Evolutionary conservation across 805 yeast species (phyloP), one percentile per base, ranked within the genome.

Genomic region (Wickerhamiella galacta): DNA sequence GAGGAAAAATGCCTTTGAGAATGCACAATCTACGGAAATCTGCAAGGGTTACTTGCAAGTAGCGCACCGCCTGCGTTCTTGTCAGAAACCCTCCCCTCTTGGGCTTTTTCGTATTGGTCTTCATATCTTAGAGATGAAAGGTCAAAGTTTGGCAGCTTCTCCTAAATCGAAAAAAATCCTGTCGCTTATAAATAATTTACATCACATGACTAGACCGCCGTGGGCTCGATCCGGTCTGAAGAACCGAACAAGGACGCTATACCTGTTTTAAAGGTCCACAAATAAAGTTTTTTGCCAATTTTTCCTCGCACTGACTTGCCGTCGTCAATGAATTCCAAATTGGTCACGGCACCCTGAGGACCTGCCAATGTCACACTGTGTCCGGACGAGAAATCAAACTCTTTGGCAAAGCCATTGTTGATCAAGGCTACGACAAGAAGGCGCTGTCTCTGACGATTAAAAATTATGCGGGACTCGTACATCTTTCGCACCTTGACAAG

Each of bases 1-100:
- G 72, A 34, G 98, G 98, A 53, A 82, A 90, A 42, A 90, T 85
- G 33, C 98, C 98, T 57, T 90, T 90, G 68, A 90, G 82, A 54
- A 90, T 90, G 67, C 98, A 90, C 52, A 90, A 67, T 51, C 98
- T 73, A 61, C 64, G 54, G 70, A 90, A 90, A 60, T 90, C 98
- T 9, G 95, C 95, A 31, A 90, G 65, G 2, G 95, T 78, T 19
- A 90, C 77, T 58, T 90, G 98, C 40, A 90, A 63, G 53, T 76
- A 82, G 57, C 76, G 75, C 31, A 90, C 76, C 4, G 98, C 98
- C 56, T 82, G 95, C 1, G 95, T 76, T 59, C 98, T 71, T 29
- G 95, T 85, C 52, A 90, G 68, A 59, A 76, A 90, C 58, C 46
- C 51, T 22, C 47, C 46, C 29, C 39, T 39, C 11, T 21, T 28